Evolutionary conservation across 2,329 filamentous ascomycete species (phyloP), one percentile per base, ranked within the genome.

Genomic region (Ophiostoma himal-ulmi): DNA sequence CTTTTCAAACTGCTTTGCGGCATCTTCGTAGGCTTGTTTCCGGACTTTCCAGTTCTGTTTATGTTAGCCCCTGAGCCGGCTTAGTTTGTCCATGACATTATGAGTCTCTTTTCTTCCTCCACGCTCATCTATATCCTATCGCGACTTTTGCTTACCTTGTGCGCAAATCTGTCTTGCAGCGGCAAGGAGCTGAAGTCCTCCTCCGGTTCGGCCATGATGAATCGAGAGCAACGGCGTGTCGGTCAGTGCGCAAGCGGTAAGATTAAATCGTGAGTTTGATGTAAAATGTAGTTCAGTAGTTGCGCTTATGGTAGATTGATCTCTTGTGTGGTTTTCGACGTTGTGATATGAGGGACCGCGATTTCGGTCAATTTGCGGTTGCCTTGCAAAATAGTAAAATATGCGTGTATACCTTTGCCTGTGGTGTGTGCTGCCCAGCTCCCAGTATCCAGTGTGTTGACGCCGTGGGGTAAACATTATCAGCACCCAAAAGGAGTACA

Each of bases 21-120:
- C 94, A 75, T 95, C 93, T 84, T 99, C 95, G 78, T 98, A 99
- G 69, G 89, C 95, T 77, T 88, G 89, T 82, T 99, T 99, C 77
- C 95, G 88, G 60, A 96, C 94, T 85, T 99, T 99, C 95, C 95
- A 99, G 77, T 91, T 88, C 91, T 91, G 76, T 37, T 68, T 5
- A 11, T 1, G 71, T 72, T 6, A 70, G 71, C 60, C 7, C 7
- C 1, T 13, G 14, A 17, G 10, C 5, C 7, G 57, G 34, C 26
- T 39, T 8, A 17, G 3, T 20, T 48, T 48, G 44, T 48, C 5
- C 44, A 48, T 34, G 1, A 14, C 8, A n/a, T 14, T 34, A 11
- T 3, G 8, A 2, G 13, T 41, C 14, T 48, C 10, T 11, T 17
- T 8, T 26, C 57, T n/a, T 1, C 11, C 20, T 34, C 7, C 39